These are phyloP conservation scores for Pachyrhizus erosus DNA, from an alignment of 306 rosid species.

Conservation along the genomic window DNA sequence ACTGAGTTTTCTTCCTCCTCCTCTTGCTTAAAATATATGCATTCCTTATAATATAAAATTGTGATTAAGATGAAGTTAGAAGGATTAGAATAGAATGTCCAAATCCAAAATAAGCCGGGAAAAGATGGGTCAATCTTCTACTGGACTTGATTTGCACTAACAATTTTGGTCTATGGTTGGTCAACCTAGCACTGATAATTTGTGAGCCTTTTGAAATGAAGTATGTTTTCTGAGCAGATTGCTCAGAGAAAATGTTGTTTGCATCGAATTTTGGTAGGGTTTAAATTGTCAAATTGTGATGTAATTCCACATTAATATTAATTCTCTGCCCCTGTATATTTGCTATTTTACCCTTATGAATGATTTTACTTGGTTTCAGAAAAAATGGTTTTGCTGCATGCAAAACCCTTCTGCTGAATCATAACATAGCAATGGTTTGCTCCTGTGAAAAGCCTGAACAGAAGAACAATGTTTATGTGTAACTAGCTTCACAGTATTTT, in stretches of 20 bases:
- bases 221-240: neutral
- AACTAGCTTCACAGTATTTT: slow-evolving; percentile 68
- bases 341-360: slow-evolving; percentile 19
- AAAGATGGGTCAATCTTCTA: neutral
- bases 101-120: slow-evolving; percentile 2
- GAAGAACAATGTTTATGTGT: slow-evolving; percentile 60
- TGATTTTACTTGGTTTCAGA: slow-evolving; percentile 66
- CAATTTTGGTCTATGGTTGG: slow-evolving; percentile 22
- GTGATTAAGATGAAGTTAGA: neutral
- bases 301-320: neutral
- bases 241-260: neutral
- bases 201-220: slow-evolving; percentile 35
- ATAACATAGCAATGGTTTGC: slow-evolving; percentile 61
- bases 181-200: neutral
- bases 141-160: slow-evolving; percentile 10
- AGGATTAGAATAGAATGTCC: slow-evolving; percentile 4
- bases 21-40: slow-evolving; percentile 5
- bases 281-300: slow-evolving; percentile 11
- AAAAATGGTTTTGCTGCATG: slow-evolving; percentile 99
- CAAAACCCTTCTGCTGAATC: slow-evolving; percentile 75
- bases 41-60: slow-evolving; percentile 25
- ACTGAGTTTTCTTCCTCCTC: neutral
- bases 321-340: slow-evolving; percentile 5
- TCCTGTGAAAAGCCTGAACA: slow-evolving; percentile 51
- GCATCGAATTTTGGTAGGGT: neutral